phyloP scores from a whole-genome alignment of 1,139 yeast species.

The Hansenula sp. region DNA sequence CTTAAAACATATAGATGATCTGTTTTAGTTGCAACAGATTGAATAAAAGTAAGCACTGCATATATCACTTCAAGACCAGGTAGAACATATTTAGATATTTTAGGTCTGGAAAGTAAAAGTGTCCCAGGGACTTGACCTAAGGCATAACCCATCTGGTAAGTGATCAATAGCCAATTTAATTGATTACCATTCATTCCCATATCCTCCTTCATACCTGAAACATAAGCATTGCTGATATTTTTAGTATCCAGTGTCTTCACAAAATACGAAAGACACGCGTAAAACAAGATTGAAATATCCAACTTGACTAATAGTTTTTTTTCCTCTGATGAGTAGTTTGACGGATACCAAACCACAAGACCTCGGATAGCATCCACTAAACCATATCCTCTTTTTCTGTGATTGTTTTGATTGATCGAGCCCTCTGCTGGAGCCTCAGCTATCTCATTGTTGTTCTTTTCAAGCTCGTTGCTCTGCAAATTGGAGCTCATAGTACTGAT shows the following conservation, averaged over 20 bases:
- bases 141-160: not conserved
- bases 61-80: slow-evolving; percentile 43
- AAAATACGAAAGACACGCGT: slow-evolving; percentile 33
- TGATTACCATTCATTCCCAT: slow-evolving; percentile 25
- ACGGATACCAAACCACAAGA: slow-evolving; percentile 26
- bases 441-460: not conserved
- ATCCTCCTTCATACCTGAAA: slow-evolving; percentile 31
- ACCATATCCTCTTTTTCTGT: not conserved
- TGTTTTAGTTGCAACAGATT: slow-evolving; percentile 36
- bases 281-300: slow-evolving; percentile 32
- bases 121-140: not conserved
- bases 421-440: not conserved
- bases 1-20: slow-evolving; percentile 33
- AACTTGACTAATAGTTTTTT: slow-evolving; percentile 29
- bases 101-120: not conserved
- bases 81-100: slow-evolving; percentile 4
- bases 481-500: too few relatives aligned
- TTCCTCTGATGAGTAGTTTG: slow-evolving; percentile 23
- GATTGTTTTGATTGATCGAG: not conserved
- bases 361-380: not conserved
- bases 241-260: slow-evolving; percentile 29
- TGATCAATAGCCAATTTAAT: slow-evolving; percentile 14
- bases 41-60: slow-evolving; percentile 50
- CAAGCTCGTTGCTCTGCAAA: not conserved
- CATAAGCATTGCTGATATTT: slow-evolving; percentile 31